A percentile compares a stretch with the other conserved stretches of the same genome.
These are phyloP conservation scores for Silybum marianum DNA, from an alignment of 129 eudicot species.

Conservation along the genomic window DNA sequence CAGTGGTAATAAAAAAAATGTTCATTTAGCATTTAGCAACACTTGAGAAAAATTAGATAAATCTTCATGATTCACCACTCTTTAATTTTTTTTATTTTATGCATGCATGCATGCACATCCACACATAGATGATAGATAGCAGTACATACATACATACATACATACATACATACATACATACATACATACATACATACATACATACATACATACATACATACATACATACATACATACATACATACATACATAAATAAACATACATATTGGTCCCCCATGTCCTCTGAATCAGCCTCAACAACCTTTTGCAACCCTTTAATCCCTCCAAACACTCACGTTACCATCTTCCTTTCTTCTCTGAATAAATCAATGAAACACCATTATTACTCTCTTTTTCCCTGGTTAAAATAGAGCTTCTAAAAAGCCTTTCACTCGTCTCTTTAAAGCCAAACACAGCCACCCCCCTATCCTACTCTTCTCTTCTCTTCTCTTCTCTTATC, in stretches of 20 bases:
- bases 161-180: conserved; percentile 25
- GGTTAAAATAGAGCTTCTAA: background rate
- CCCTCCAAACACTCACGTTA: conserved; percentile 34
- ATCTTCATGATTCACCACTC: too few species aligned
- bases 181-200: too few species aligned
- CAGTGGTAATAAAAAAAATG: too few species aligned
- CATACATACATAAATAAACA: conserved; percentile 27
- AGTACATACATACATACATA: background rate
- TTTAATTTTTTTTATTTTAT: too few species aligned
- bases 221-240: background rate
- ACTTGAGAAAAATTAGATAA: too few species aligned
- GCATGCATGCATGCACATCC: too few species aligned
- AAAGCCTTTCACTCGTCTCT: conserved; percentile 10
- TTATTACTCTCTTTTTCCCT: conserved; percentile 23
- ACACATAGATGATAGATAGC: too few species aligned
- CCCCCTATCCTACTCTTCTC: conserved; percentile 7
- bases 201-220: too few species aligned
- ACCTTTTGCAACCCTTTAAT: conserved; percentile 24
- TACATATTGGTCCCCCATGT: conserved; percentile 23
- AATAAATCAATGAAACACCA: conserved; percentile 14
- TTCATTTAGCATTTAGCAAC: too few species aligned
- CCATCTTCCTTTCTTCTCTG: conserved; percentile 18
- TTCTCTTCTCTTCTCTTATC: conserved; percentile 13
- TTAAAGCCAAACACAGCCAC: conserved; percentile 31
- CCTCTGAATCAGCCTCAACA: conserved; percentile 16